phyloP scores from a whole-genome alignment of 2,329 filamentous ascomycete species.

The Fusarium metavorans region DNA sequence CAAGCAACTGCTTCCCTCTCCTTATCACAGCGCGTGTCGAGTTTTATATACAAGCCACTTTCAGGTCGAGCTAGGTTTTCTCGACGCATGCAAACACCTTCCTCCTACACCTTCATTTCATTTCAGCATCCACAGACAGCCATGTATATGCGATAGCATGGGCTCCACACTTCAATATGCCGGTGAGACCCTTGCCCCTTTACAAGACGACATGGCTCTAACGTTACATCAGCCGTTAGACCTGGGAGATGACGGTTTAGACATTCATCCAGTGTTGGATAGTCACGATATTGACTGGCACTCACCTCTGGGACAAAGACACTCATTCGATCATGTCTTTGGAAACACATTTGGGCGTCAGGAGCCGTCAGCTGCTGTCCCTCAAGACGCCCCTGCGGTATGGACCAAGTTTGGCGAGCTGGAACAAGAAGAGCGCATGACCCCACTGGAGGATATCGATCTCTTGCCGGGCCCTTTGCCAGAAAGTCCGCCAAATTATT shows the following conservation, averaged over 20 bases:
- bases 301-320: background rate
- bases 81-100: background rate
- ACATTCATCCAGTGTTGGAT: slow-evolving; percentile 6
- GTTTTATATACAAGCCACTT: background rate
- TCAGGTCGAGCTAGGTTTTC: background rate
- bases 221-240: slow-evolving; percentile 10
- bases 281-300: slow-evolving; percentile 10
- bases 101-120: background rate
- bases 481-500: slow-evolving; percentile 2
- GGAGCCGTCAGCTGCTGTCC: background rate
- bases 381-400: slow-evolving; percentile 10
- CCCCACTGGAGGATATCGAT: slow-evolving; percentile 7
- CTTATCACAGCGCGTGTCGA: background rate
- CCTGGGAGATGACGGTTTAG: slow-evolving; percentile 6
- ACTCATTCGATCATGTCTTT: slow-evolving; percentile 19
- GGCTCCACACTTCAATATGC: slow-evolving; percentile 13
- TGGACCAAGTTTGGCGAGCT: slow-evolving; percentile 37
- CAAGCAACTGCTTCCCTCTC: background rate
- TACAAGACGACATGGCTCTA: background rate
- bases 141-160: slow-evolving; percentile 14
- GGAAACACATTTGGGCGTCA: slow-evolving; percentile 12
- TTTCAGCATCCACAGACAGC: background rate
- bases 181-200: slow-evolving; percentile 14
- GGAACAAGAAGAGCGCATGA: slow-evolving; percentile 15
- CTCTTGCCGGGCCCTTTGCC: slow-evolving; percentile 17